These are phyloP conservation scores for Exophiala sp. DNA, from an alignment of 2,329 filamentous ascomycete genomes.

Conservation along the genomic window DNA sequence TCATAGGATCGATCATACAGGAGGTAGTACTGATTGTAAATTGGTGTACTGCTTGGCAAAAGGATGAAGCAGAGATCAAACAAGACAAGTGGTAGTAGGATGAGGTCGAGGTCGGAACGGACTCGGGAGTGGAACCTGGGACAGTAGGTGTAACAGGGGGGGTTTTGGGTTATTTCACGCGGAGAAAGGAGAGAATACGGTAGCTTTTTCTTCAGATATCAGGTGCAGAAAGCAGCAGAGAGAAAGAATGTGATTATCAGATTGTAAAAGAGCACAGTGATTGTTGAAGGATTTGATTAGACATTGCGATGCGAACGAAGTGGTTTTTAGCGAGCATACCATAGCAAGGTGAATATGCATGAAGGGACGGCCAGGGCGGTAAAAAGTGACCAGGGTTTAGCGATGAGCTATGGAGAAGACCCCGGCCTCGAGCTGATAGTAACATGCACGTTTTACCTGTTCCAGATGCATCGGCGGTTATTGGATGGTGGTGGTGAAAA, in stretches of 20 bases:
- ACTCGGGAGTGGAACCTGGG: conserved; percentile 19
- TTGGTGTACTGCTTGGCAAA: conserved; percentile 9
- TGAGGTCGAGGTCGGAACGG: conserved; percentile 20
- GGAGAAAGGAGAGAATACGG: background rate
- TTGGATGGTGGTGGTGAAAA: conserved; percentile 14
- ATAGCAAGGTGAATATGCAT: background rate
- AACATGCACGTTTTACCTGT: conserved; percentile 12
- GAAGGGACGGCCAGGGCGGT: background rate
- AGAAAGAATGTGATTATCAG: background rate
- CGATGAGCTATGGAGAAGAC: conserved; percentile 1
- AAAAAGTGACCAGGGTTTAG: conserved; percentile 10
- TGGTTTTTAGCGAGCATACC: background rate
- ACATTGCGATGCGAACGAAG: no score
- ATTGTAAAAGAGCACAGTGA: background rate
- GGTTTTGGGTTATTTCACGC: background rate
- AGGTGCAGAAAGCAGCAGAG: background rate
- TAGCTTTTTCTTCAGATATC: background rate
- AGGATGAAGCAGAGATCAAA: conserved; percentile 25
- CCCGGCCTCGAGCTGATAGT: conserved; percentile 7
- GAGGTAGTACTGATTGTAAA: conserved; percentile 21
- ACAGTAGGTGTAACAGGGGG: conserved; percentile 24
- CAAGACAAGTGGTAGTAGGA: conserved; percentile 17
- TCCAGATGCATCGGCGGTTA: conserved; percentile 15
- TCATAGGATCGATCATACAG: conserved; percentile 15
- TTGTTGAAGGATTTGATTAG: background rate